Evolutionary conservation across 345 rosid species (phyloP).

Genomic region (Odontarrhena argentea): DNA sequence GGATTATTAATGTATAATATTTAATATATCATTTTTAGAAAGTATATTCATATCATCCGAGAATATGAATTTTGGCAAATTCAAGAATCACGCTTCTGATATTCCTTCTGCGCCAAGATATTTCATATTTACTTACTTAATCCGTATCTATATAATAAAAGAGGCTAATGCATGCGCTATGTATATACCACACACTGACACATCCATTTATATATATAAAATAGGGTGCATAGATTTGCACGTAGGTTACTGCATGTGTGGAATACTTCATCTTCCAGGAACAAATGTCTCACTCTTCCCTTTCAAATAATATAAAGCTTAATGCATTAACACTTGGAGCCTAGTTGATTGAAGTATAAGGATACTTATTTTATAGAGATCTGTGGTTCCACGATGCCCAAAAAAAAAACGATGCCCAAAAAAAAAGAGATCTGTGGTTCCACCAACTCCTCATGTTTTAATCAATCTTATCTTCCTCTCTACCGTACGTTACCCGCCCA

Average conservation of each 20-base stretch:
- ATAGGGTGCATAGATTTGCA: constrained; percentile 36
- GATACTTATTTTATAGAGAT: constrained; percentile 24
- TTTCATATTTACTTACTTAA: constrained; percentile 19
- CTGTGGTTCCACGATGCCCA: constrained; percentile 39
- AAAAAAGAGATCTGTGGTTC: constrained; percentile 36
- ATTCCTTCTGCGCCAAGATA: constrained; percentile 43
- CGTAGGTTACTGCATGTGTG: constrained; percentile 44
- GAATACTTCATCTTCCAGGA: constrained; percentile 40
- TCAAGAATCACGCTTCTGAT: constrained; percentile 46
- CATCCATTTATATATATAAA: not conserved
- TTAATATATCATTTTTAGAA: not conserved
- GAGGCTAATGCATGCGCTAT: constrained; percentile 37
- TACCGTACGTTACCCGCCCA: constrained; percentile 38
- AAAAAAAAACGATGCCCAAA: no score
- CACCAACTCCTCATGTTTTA: constrained; percentile 36
- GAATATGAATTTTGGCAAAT: constrained; percentile 26
- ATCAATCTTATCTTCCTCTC: constrained; percentile 37
- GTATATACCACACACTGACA: constrained; percentile 8
- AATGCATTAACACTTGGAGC: constrained; percentile 26
- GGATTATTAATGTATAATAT: not conserved
- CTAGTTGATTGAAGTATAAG: constrained; percentile 31
- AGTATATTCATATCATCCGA: not conserved
- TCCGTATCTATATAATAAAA: constrained; percentile 27
- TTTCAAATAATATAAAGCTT: constrained; percentile 19
- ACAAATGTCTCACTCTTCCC: constrained; percentile 39